Base-by-base conservation (phyloP, 371 early-diverging fungal genomes). In the Funneliformis caledonium region DNA sequence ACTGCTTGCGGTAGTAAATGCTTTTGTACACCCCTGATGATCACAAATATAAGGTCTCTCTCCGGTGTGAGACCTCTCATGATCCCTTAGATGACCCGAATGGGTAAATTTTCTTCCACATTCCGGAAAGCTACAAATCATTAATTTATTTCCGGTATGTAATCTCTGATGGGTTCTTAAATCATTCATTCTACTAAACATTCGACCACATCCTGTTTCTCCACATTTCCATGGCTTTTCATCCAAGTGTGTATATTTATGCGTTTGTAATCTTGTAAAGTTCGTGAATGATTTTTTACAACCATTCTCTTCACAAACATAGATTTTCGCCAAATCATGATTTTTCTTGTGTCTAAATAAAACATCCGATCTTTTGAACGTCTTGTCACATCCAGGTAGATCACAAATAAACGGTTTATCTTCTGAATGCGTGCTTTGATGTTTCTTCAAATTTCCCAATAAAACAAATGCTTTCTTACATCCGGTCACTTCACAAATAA, bases 1-100 rank as follows among this genome's bases (percentile, higher is more conserved):
- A 0, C 93, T 91, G 22, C 93, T 91, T 2, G 92, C 86, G 42
- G 93, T 90, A 0, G 93, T 89, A 86, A 97, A 97, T 47, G 89
- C 84, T 76, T 93, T 93, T 22, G 85, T 82, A 82, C 96, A 96
- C 80, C 93, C 94, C 10, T 94, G 95, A 8, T 92, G 92, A 84
- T 94, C 96, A 77, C 97, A 97, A 68, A 88, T 88, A 86, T 90
- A 96, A 1, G 97, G 97, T 78, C 90, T 93, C 84, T 95, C 96
- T n/a, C 96, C 96, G 1, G 96, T 95, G 80, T 96, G 97, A 0
- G 90, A 92, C 19, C 93, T 86, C 90, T 91, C 88, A 80, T 95
- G 95, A 78, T 31, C 64, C 10, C 11, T 64, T 31, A 64, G 19
- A 64, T 56, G 56, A n/a, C 56, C 56, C 7, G 56, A 56, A n/a